Evolutionary conservation across 2,329 filamentous ascomycete genomes (phyloP), one percentile per base, ranked within the genome.

Genomic region (Botrytis medusae): DNA sequence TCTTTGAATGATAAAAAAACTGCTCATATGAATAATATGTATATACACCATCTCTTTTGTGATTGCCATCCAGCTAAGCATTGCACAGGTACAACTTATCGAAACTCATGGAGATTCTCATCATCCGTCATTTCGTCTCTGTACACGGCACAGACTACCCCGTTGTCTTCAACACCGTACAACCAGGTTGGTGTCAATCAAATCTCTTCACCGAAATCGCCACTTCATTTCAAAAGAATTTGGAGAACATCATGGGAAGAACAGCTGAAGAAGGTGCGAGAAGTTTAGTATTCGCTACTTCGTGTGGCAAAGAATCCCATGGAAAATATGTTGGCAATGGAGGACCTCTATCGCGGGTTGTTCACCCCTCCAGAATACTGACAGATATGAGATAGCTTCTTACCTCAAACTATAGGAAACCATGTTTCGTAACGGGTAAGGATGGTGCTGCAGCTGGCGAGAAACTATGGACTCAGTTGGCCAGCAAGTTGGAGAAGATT

Each of bases 261-360:
- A 82, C 82, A 0, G 83, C 84, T 0, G 87, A 57, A 88, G 79
- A 83, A 4, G 86, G 87, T 1, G 83, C 82, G 73, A 82, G 87
- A 20, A 86, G 83, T 32, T 51, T 77, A 0, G 62, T 77, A 85
- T 51, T 81, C 86, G 7, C 78, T 79, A 84, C 80, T 14, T 22
- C 12, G 2, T 80, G 78, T 0, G 85, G 86, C 1, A 62, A 75
- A 9, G 84, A 85, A 73, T 81, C 81, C 1, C 84, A 87, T 74
- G 86, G 87, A 9, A 75, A 83, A 72, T 87, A 86, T 73, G 81
- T 87, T 78, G 79, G 76, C 2, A 80, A 85, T 79, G 73, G 80
- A 10, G 14, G 37, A 5, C 14, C 29, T 20, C 29, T 62, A n/a
- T 42, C 60, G 34, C 20, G 14, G 20, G 51, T 57, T 57, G 5